Evolutionary conservation across 148 eudicot genomes (phyloP).

Genomic region (Polygonum aviculare): DNA sequence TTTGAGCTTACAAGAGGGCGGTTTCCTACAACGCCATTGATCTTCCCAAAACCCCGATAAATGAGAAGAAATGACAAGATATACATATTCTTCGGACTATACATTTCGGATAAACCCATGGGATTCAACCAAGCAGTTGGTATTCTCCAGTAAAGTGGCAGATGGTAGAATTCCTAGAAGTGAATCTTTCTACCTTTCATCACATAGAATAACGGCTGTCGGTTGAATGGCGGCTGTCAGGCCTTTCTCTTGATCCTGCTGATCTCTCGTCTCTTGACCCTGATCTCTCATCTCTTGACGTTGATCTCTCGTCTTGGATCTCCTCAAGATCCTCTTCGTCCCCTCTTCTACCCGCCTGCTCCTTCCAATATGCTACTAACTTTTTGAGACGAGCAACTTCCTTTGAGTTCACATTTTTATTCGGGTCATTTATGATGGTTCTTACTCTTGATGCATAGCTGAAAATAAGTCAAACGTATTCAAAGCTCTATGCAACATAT

Average conservation of each 20-base stretch:
- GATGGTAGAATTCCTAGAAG: neutral
- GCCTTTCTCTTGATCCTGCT: conserved; percentile 29
- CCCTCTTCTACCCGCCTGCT: conserved; percentile 86
- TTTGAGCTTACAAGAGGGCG: conserved; percentile 2
- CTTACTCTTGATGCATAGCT: conserved; percentile 98
- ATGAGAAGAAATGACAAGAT: neutral
- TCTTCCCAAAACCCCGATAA: neutral
- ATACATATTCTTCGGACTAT: conserved; percentile 12
- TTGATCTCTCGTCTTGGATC: conserved; percentile 74
- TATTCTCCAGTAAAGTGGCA: neutral
- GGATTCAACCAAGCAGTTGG: conserved; percentile 4
- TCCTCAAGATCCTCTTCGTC: conserved; percentile 90
- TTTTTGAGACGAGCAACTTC: conserved; percentile 92
- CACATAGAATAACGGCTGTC: conserved; percentile 14
- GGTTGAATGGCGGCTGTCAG: conserved; percentile 63
- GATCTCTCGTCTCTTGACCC: conserved; percentile 44
- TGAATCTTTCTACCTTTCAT: neutral
- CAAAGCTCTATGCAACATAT: no score
- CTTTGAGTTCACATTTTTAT: conserved; percentile 81
- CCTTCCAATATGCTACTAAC: conserved; percentile 81
- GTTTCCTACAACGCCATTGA: conserved; percentile 3
- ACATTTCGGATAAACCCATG: neutral
- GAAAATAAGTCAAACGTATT: neutral
- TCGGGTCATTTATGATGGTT: conserved; percentile 86
- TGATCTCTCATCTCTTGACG: conserved; percentile 53